phyloP scores from a whole-genome alignment of 2,329 filamentous ascomycete species.

The Penicillium sp. region DNA sequence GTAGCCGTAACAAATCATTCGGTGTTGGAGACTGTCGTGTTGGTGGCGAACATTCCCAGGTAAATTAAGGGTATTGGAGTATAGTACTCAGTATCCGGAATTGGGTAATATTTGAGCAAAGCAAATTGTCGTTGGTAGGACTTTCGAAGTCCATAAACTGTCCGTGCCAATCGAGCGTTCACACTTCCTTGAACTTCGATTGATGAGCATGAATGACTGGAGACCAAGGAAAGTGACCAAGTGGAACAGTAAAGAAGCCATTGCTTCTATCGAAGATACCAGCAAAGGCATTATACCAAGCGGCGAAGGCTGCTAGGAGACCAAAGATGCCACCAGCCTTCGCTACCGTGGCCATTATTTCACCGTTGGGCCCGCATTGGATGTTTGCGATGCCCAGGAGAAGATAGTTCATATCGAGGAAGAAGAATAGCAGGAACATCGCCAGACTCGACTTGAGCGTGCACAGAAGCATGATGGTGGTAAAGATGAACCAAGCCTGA shows the following conservation, averaged over 20 bases:
- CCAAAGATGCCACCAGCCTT: constrained; percentile 21
- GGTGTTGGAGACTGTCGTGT: no score
- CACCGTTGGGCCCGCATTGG: constrained; percentile 11
- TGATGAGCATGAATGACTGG: constrained; percentile 15
- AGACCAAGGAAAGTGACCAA: constrained; percentile 28
- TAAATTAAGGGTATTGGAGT: neutral
- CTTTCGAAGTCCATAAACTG: neutral
- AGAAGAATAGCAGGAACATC: constrained; percentile 26
- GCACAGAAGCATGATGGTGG: constrained; percentile 26
- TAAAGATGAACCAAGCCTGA: constrained; percentile 30
- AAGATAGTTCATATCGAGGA: constrained; percentile 29
- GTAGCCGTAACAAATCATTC: no score
- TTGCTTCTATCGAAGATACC: constrained; percentile 20
- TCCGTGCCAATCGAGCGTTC: neutral
- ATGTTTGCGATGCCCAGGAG: constrained; percentile 24
- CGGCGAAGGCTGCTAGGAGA: constrained; percentile 20
- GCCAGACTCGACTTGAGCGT: constrained; percentile 24
- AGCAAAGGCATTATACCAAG: constrained; percentile 28
- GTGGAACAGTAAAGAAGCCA: constrained; percentile 23
- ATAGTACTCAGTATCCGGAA: no score
- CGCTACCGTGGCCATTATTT: constrained; percentile 8
- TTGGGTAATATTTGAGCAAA: neutral
- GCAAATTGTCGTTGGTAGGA: neutral
- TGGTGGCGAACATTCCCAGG: no score
- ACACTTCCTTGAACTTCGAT: constrained; percentile 16